These are phyloP conservation scores for Solanum pennellii DNA, from an alignment of 257 asterid genomes.

Conservation along the genomic window DNA sequence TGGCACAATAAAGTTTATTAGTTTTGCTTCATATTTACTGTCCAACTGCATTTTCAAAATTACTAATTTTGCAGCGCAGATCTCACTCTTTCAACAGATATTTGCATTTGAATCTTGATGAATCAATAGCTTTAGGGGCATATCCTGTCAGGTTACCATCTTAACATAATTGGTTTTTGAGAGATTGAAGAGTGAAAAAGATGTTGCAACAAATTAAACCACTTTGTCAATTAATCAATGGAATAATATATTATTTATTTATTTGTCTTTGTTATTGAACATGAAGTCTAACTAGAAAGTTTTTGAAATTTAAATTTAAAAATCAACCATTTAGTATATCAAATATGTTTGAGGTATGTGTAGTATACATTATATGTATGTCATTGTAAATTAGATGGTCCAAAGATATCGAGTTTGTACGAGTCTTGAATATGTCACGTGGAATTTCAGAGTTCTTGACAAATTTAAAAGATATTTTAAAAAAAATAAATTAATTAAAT, in stretches of 20 bases:
- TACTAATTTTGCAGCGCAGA: constrained; percentile 59
- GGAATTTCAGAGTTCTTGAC: too few species aligned
- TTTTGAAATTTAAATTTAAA: too few species aligned
- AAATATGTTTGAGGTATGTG: neutral
- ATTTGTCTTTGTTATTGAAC: neutral
- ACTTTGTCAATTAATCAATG: neutral
- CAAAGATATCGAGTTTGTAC: neutral
- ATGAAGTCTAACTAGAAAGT: neutral
- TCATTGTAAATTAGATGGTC: neutral
- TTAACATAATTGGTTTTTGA: neutral
- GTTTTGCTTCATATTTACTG: neutral
- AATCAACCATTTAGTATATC: neutral
- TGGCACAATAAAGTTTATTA: neutral
- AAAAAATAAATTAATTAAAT: too few species aligned
- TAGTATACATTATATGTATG: too few species aligned
- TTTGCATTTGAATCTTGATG: neutral
- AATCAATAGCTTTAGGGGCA: neutral
- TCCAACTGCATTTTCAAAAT: neutral
- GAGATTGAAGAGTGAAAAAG: neutral
- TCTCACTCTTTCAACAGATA: constrained; percentile 44
- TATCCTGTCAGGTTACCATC: neutral
- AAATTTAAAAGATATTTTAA: too few species aligned
- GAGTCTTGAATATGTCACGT: too few species aligned
- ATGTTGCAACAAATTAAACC: neutral
- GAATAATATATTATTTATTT: neutral